Evolutionary conservation across 2,329 filamentous ascomycete genomes (phyloP).

Genomic region (Apiospora koreana): DNA sequence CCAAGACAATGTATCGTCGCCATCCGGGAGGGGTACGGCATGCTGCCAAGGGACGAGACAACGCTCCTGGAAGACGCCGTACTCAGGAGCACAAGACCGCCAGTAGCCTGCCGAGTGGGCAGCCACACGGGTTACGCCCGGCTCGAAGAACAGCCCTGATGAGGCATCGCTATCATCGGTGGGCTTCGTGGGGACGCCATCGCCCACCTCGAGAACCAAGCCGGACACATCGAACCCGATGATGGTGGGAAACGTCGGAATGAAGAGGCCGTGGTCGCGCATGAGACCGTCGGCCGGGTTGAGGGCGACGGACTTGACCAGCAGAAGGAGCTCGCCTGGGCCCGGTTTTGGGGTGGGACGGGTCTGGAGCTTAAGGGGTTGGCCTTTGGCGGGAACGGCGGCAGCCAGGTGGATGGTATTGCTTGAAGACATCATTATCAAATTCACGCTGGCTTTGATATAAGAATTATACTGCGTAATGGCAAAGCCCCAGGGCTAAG

Average conservation of each 20-base stretch:
- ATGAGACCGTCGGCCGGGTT: slow-evolving; percentile 48
- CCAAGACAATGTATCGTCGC: slow-evolving; percentile 32
- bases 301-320: slow-evolving; percentile 47
- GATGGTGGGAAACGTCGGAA: slow-evolving; percentile 42
- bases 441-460: not conserved
- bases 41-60: slow-evolving; percentile 45
- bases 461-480: too few relatives aligned
- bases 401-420: slow-evolving; percentile 45
- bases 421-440: not conserved
- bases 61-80: slow-evolving; percentile 47
- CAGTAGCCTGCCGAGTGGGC: slow-evolving; percentile 42
- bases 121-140: slow-evolving; percentile 38
- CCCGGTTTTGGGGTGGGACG: slow-evolving; percentile 46
- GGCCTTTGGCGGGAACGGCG: slow-evolving; percentile 34
- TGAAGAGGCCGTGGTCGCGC: slow-evolving; percentile 43
- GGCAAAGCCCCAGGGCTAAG: too few relatives aligned
- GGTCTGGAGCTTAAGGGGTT: slow-evolving; percentile 37
- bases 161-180: slow-evolving; percentile 12
- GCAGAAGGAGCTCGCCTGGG: slow-evolving; percentile 47
- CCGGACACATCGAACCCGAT: slow-evolving; percentile 45
- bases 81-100: slow-evolving; percentile 44
- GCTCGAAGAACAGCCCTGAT: slow-evolving; percentile 24
- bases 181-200: slow-evolving; percentile 33
- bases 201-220: slow-evolving; percentile 42
- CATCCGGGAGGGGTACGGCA: slow-evolving; percentile 34